Conservation (phyloP, 306 rosid species). For the Carpinus viminea region DNA sequence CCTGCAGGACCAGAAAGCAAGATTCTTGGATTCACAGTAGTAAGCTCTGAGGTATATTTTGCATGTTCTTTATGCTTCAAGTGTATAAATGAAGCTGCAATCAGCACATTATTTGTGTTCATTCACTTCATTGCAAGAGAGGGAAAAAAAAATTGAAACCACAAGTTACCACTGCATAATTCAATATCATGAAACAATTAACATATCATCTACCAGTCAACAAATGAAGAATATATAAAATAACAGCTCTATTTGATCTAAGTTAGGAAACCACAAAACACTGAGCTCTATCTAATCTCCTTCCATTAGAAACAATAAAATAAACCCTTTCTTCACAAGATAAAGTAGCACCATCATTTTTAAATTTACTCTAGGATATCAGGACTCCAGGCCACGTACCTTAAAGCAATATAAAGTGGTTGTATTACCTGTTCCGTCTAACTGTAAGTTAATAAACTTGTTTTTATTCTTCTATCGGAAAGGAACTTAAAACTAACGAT, state of each 20-base stretch:
- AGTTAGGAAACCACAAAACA: not conserved
- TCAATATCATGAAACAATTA: not conserved
- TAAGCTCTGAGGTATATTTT: constrained; percentile 81
- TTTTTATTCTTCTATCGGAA: not conserved
- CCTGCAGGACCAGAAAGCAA: constrained; percentile 99
- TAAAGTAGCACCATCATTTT: not conserved
- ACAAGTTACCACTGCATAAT: constrained; percentile 17
- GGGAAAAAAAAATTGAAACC: constrained; percentile 19
- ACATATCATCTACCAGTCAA: not conserved
- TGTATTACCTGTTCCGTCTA: no score
- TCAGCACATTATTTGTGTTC: constrained; percentile 84
- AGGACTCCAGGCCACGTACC: not conserved
- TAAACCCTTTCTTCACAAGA: not conserved
- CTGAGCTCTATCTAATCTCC: not conserved
- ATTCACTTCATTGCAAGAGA: constrained; percentile 79
- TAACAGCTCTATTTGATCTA: not conserved
- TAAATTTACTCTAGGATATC: not conserved
- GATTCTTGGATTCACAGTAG: constrained; percentile 92
- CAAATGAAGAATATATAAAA: not conserved
- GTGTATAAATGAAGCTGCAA: constrained; percentile 91
- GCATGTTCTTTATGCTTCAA: constrained; percentile 85
- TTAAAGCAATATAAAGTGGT: not conserved
- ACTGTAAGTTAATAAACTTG: not conserved
- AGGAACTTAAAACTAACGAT: not conserved
- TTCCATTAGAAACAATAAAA: no score